Conservation (phyloP, 805 yeast species). For the Candida anglica region DNA sequence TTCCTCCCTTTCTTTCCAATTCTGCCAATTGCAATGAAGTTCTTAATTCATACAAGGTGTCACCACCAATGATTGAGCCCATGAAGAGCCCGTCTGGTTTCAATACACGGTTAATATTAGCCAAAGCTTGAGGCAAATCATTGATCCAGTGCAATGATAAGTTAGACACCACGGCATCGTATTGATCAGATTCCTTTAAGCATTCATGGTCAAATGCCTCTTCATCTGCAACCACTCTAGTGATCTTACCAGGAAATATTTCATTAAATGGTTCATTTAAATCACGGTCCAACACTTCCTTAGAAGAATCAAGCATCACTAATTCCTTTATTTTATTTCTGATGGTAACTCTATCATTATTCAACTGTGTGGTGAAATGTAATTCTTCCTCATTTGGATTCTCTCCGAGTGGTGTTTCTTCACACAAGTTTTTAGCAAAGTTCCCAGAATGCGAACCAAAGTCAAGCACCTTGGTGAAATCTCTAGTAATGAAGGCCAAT, state of each 20-base stretch:
- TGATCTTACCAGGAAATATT: slow-evolving; percentile 39
- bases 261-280: slow-evolving; percentile 35
- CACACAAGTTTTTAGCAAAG: slow-evolving; percentile 41
- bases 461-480: slow-evolving; percentile 59
- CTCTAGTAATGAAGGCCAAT: slow-evolving; percentile 65
- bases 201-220: slow-evolving; percentile 49
- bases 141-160: slow-evolving; percentile 81
- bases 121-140: slow-evolving; percentile 66
- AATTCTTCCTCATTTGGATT: slow-evolving; percentile 34
- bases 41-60: slow-evolving; percentile 77
- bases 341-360: slow-evolving; percentile 52
- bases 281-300: slow-evolving; percentile 51
- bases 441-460: slow-evolving; percentile 74
- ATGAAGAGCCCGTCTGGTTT: slow-evolving; percentile 80
- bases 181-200: slow-evolving; percentile 35
- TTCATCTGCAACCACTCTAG: slow-evolving; percentile 62
- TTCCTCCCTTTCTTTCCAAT: slow-evolving; percentile 72
- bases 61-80: slow-evolving; percentile 81
- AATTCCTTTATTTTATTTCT: slow-evolving; percentile 49
- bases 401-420: slow-evolving; percentile 22
- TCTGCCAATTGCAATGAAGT: slow-evolving; percentile 81
- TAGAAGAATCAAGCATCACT: slow-evolving; percentile 65
- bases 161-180: slow-evolving; percentile 72
- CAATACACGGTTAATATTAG: slow-evolving; percentile 52
- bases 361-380: slow-evolving; percentile 34